Percentiles rank a stretch among this genome's conserved stretches.
Conservation (phyloP, 441 rosid genomes). For the Hura crepitans region DNA sequence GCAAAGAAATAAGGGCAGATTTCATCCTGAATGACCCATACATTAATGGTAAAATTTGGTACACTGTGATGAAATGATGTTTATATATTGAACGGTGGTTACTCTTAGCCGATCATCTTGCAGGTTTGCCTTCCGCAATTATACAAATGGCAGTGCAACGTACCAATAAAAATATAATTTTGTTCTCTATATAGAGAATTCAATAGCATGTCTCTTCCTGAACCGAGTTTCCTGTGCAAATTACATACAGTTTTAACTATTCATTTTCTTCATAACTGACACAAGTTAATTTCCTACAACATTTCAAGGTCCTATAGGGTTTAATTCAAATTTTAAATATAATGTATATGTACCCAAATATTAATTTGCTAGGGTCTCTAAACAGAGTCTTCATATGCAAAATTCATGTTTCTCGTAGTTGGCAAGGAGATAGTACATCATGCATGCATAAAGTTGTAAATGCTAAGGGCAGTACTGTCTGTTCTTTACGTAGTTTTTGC, state of each 20-base stretch:
- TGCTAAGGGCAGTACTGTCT: neutral
- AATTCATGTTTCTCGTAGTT: neutral
- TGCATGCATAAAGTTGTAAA: neutral
- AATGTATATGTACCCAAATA: too few species aligned
- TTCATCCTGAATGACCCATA: neutral
- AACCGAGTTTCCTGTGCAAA: too few species aligned
- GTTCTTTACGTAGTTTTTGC: neutral
- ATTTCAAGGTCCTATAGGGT: too few species aligned
- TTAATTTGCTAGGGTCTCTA: too few species aligned
- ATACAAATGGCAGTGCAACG: neutral
- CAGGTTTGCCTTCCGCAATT: neutral
- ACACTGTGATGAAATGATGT: neutral
- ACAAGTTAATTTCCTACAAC: too few species aligned
- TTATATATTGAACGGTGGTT: slow-evolving; percentile 5
- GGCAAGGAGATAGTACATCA: neutral
- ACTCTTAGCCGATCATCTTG: neutral
- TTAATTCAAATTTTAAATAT: neutral
- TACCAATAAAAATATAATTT: neutral
- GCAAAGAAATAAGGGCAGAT: too few species aligned
- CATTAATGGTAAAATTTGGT: slow-evolving; percentile 7
- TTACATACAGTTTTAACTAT: too few species aligned
- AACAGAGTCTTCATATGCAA: neutral
- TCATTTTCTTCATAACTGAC: too few species aligned
- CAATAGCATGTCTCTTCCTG: too few species aligned
- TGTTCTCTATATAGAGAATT: neutral